Conservation (phyloP, 2,329 filamentous ascomycete genomes). For the Colletotrichum trifolii region DNA sequence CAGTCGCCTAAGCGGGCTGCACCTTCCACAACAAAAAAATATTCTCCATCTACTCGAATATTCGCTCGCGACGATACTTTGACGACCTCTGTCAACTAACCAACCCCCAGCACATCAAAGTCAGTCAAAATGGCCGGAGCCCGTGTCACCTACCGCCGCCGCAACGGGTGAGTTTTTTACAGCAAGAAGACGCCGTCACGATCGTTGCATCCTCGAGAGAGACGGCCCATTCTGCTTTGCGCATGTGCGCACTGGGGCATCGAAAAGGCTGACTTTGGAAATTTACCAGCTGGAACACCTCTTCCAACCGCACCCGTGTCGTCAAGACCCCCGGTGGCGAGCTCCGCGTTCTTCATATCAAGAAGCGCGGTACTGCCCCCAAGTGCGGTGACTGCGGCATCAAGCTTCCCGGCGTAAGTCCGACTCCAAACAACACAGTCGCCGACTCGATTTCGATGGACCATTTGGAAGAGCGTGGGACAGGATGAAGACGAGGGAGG, state of each 20-base stretch:
- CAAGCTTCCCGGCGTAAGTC: conserved; percentile 97
- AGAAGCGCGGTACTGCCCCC: conserved; percentile 98
- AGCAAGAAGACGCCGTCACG: background rate
- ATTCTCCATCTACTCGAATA: conserved; percentile 11
- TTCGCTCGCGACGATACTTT: background rate
- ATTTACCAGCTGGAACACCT: conserved; percentile 88
- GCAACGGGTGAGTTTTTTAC: conserved; percentile 75
- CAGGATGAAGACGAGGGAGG: background rate
- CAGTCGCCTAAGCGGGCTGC: conserved; percentile 45
- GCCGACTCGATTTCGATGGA: conserved; percentile 20
- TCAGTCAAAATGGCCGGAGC: conserved; percentile 67
- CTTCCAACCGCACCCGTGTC: conserved; percentile 95
- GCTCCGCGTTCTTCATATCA: conserved; percentile 97
- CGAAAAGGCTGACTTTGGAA: conserved; percentile 38
- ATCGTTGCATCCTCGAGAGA: conserved; percentile 2
- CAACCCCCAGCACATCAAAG: conserved; percentile 48
- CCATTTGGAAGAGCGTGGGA: conserved; percentile 22
- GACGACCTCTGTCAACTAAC: conserved; percentile 43
- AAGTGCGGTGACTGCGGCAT: conserved; percentile 99
- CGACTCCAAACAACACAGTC: conserved; percentile 24
- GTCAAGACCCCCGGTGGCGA: conserved; percentile 97
- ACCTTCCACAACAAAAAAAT: conserved; percentile 27
- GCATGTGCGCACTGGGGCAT: conserved; percentile 6
- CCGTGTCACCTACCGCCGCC: conserved; percentile 77
- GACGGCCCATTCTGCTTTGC: background rate